Evolutionary conservation across 306 rosid species (phyloP), one percentile per base, ranked within the genome.

Genomic region (Pterocarpus macrocarpus): DNA sequence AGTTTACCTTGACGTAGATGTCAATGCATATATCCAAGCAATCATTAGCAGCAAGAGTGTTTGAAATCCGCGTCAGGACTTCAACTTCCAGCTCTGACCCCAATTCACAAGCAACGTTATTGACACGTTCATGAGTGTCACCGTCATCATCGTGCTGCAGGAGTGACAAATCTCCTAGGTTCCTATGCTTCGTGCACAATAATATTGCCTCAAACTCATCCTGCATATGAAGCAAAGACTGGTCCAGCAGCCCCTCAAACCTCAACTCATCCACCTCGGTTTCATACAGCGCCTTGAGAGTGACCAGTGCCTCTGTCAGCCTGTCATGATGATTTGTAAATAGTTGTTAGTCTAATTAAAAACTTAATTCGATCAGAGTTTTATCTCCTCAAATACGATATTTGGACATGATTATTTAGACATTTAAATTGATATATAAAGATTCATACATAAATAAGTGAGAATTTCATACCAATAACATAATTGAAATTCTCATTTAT

Each of bases 11-110:
- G 74, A 91, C 87, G 81, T 87, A 94, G 64, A 92, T 92, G 36
- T 89, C 96, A 73, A 94, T 91, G 91, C 98, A 91, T 55, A 94
- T 94, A 78, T 94, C 98, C 50, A 94, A 36, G 74, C 98, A 94
- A 79, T 94, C 97, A 82, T 94, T 93, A 11, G 88, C 88, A 14
- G 90, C 89, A 9, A 91, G 86, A 16, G 89, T 86, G 75, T 77
- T 77, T 8, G 97, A 82, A 84, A 92, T 91, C 72, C 90, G 73
- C 77, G 36, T 82, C 4, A 93, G 69, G n/a, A 86, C 87, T 81
- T 90, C 79, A 57, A 94, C 63, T 82, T 94, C 92, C 50, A 87
- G 5, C 55, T 88, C 89, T 28, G 91, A 86, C 0, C 92, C 97
- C 71, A 94, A 70, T 34, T 85, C 90, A 50, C 67, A 81, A 7